These are phyloP conservation scores for Elsinoe arachidis DNA, from an alignment of 2,329 filamentous ascomycete genomes.

Conservation along the genomic window DNA sequence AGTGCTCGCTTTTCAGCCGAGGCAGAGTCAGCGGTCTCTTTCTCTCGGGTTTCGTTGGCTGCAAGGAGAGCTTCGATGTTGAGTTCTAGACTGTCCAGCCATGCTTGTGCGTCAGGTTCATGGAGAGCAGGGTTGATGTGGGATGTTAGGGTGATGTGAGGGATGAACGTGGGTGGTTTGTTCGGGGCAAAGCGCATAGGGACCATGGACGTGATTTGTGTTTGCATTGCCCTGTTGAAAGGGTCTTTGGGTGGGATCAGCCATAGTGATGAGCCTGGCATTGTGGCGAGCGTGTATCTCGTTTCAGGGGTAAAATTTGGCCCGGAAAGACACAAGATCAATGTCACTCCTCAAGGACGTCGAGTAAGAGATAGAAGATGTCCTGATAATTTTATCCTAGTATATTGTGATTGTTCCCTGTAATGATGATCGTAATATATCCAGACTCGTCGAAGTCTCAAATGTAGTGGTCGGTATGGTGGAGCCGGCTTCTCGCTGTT, in stretches of 20 bases:
- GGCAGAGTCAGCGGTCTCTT: background rate
- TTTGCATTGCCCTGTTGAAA: constrained; percentile 25
- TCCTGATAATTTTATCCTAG: too few species aligned
- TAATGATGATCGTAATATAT: too few species aligned
- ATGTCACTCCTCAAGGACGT: background rate
- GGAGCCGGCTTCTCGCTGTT: too few species aligned
- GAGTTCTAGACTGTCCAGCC: constrained; percentile 29
- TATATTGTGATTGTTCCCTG: background rate
- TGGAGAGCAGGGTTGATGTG: constrained; percentile 25
- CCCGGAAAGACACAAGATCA: background rate
- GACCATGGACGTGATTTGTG: constrained; percentile 28
- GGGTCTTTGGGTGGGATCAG: constrained; percentile 30
- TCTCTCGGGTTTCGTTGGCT: background rate
- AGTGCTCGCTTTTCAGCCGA: background rate
- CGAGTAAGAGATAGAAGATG: background rate
- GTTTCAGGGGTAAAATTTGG: background rate
- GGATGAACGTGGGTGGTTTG: constrained; percentile 27
- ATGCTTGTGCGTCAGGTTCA: constrained; percentile 26
- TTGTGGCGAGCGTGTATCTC: constrained; percentile 13
- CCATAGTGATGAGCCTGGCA: constrained; percentile 38
- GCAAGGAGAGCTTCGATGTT: background rate
- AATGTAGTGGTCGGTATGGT: too few species aligned
- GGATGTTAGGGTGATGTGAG: constrained; percentile 36
- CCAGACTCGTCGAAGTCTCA: too few species aligned
- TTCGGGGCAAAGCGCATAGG: constrained; percentile 27